Conservation (phyloP, 176 grass and related monocot genomes). For the Zoysia japonica region DNA sequence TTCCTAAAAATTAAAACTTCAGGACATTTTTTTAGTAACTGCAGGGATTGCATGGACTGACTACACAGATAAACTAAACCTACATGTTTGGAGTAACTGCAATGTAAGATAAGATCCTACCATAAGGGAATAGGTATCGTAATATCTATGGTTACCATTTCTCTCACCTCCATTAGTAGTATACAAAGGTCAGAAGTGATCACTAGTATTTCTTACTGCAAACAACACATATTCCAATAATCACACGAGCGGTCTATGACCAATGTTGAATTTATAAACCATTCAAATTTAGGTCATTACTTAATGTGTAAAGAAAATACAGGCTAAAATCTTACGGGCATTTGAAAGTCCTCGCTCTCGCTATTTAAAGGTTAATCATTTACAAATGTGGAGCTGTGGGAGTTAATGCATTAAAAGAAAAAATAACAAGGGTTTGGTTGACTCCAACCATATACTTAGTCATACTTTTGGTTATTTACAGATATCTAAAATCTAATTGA, state of each 20-base stretch:
- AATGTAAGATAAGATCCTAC: neutral
- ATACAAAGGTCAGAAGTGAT: neutral
- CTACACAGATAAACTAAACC: neutral
- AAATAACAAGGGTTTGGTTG: neutral
- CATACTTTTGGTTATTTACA: neutral
- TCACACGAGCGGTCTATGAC: neutral
- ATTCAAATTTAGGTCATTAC: neutral
- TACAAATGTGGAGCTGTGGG: neutral
- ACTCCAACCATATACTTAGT: neutral
- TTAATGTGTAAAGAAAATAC: neutral
- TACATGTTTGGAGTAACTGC: too few species aligned
- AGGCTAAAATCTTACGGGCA: neutral
- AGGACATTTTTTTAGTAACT: neutral
- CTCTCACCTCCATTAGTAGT: neutral
- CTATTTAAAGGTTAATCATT: conserved; percentile 3
- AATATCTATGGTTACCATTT: neutral
- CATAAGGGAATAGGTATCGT: neutral
- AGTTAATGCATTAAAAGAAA: neutral
- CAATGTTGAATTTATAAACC: neutral
- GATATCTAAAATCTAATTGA: neutral
- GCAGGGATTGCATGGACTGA: neutral
- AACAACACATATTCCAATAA: neutral
- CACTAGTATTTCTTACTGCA: neutral
- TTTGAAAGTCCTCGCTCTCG: neutral
- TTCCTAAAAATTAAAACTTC: neutral